phyloP scores from a whole-genome alignment of 192 early-diverging fungal genomes.

The Chytriomyces sp. region DNA sequence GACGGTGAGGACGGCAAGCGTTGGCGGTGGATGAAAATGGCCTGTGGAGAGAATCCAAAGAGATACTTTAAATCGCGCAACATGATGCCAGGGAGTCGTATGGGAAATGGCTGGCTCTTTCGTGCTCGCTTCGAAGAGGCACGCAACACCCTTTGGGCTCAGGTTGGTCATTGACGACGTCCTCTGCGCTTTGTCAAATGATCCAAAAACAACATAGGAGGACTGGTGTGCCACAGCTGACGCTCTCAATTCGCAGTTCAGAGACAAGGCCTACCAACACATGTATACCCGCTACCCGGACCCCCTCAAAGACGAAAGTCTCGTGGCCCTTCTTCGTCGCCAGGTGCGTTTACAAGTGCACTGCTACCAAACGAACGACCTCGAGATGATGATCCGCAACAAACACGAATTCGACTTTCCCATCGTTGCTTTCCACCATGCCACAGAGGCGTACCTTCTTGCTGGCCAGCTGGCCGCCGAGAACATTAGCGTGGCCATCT shows the following conservation, averaged over 20 bases:
- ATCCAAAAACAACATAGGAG: conserved; percentile 44
- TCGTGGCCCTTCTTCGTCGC: conserved; percentile 68
- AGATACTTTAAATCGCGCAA: conserved; percentile 31
- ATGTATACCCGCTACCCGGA: conserved; percentile 62
- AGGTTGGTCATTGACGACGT: not conserved
- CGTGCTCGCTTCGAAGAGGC: conserved; percentile 64
- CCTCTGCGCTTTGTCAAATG: not conserved
- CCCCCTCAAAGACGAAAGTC: conserved; percentile 57
- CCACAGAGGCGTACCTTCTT: conserved; percentile 72
- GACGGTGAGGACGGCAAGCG: conserved; percentile 30
- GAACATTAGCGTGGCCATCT: conserved; percentile 74
- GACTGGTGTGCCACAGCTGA: conserved; percentile 63
- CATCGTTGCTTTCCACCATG: conserved; percentile 78
- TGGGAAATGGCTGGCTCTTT: conserved; percentile 71
- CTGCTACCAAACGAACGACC: conserved; percentile 53
- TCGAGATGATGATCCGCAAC: conserved; percentile 74
- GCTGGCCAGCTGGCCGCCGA: conserved; percentile 63
- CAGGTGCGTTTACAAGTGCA: conserved; percentile 74
- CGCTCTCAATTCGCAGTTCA: conserved; percentile 24
- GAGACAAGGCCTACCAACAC: conserved; percentile 36
- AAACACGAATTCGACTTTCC: conserved; percentile 74
- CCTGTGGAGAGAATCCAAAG: conserved; percentile 83
- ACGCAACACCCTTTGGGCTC: not conserved
- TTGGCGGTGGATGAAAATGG: conserved; percentile 84
- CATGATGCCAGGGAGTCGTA: conserved; percentile 43